phyloP scores from a whole-genome alignment of 192 early-diverging fungal genomes.

The Coemansia sp. region DNA sequence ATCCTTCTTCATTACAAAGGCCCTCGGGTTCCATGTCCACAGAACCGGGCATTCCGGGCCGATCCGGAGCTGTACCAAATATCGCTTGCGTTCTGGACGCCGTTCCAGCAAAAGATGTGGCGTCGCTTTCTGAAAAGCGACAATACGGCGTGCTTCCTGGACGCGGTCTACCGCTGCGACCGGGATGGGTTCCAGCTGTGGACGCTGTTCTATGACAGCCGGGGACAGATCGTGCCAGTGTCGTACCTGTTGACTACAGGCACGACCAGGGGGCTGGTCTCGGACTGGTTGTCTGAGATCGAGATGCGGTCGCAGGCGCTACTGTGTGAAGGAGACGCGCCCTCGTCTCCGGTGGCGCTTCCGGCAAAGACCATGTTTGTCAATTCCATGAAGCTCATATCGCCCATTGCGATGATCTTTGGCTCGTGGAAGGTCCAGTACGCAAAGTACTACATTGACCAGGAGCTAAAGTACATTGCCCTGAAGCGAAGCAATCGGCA shows the following conservation, averaged over 20 bases:
- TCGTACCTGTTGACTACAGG: constrained; percentile 31
- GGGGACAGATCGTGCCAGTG: constrained; percentile 7
- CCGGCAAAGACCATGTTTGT: constrained; percentile 15
- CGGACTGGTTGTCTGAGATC: constrained; percentile 24
- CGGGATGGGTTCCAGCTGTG: constrained; percentile 39
- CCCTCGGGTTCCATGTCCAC: constrained; percentile 19
- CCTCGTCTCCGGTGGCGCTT: too few species aligned
- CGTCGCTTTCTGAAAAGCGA: constrained; percentile 6
- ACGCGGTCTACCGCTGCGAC: constrained; percentile 15
- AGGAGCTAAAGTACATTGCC: constrained; percentile 8
- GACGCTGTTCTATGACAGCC: constrained; percentile 32
- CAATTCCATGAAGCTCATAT: constrained; percentile 8
- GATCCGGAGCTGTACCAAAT: neutral
- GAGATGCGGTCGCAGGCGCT: neutral
- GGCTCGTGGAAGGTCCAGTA: constrained; percentile 15
- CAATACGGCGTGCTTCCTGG: constrained; percentile 24
- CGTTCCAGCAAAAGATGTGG: constrained; percentile 36
- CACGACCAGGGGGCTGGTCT: constrained; percentile 6
- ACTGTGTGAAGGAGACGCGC: too few species aligned
- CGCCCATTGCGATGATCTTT: constrained; percentile 7
- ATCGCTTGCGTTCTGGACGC: constrained; percentile 22
- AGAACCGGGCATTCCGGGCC: constrained; percentile 5
- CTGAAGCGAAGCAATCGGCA: neutral
- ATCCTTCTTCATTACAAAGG: constrained; percentile 12
- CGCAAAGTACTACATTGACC: constrained; percentile 30